phyloP scores from a whole-genome alignment of 202 grass and related monocot species.

The Panicum hallii region DNA sequence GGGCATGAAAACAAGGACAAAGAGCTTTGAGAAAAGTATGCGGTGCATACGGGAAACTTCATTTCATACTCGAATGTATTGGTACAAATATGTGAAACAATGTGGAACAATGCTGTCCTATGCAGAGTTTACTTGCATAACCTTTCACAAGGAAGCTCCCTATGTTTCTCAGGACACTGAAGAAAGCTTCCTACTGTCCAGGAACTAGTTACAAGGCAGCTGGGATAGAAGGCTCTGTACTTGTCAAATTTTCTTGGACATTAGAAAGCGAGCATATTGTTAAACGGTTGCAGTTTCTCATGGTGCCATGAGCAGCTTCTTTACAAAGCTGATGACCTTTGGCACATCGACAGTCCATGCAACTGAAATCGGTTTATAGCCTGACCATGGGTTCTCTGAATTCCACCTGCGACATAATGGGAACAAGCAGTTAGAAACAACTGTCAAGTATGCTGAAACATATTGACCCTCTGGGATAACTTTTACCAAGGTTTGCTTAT shows the following conservation, averaged over 20 bases:
- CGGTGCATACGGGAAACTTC: neutral
- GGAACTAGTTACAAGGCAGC: slow-evolving; percentile 21
- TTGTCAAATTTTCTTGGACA: slow-evolving; percentile 11
- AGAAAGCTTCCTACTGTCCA: slow-evolving; percentile 23
- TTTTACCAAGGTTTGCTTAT: neutral
- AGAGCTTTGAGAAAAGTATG: neutral
- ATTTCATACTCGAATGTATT: slow-evolving; percentile 40
- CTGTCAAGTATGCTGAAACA: neutral
- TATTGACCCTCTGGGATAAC: neutral
- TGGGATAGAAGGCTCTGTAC: slow-evolving; percentile 13
- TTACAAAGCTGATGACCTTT: slow-evolving; percentile 73
- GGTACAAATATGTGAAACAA: slow-evolving; percentile 43
- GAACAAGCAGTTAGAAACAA: neutral
- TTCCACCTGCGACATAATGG: slow-evolving; percentile 64
- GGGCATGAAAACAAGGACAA: neutral
- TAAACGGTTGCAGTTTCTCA: slow-evolving; percentile 25
- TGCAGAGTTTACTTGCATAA: slow-evolving; percentile 47
- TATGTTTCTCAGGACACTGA: slow-evolving; percentile 32
- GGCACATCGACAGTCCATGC: slow-evolving; percentile 85
- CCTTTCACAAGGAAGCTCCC: slow-evolving; percentile 34
- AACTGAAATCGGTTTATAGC: slow-evolving; percentile 74
- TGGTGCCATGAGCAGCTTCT: slow-evolving; percentile 67
- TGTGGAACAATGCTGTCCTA: slow-evolving; percentile 42
- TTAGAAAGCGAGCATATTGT: neutral
- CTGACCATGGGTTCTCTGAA: slow-evolving; percentile 77